Evolutionary conservation across 805 yeast genomes (phyloP).

Genomic region (Wickerhamomyces queroliae): DNA sequence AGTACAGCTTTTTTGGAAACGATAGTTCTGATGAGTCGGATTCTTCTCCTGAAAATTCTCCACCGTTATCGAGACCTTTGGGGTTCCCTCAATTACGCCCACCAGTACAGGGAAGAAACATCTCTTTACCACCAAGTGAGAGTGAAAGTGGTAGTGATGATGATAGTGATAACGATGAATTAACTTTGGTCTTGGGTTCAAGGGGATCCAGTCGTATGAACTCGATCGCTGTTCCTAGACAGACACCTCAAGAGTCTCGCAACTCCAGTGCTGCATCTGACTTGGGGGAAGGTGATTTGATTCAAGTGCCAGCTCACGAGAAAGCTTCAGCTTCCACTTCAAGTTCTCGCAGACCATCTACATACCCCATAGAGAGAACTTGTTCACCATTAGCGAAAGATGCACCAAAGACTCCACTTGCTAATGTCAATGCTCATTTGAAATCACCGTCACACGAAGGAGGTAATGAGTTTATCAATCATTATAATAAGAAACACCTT

Average conservation of each 20-base stretch:
- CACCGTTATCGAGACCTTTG: background rate
- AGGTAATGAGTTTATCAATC: conserved; percentile 26
- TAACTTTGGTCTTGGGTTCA: conserved; percentile 39
- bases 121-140: conserved; percentile 1
- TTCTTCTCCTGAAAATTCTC: conserved; percentile 3
- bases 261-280: background rate
- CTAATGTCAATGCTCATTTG: conserved; percentile 25
- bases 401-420: conserved; percentile 28
- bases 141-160: conserved; percentile 22
- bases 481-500: conserved; percentile 38
- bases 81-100: background rate
- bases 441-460: conserved; percentile 4
- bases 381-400: conserved; percentile 29
- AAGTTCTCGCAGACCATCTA: no score
- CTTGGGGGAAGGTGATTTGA: conserved; percentile 1
- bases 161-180: conserved; percentile 35
- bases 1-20: conserved; percentile 20
- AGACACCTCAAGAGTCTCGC: conserved; percentile 18
- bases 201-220: conserved; percentile 22
- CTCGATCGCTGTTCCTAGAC: conserved; percentile 8
- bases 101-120: background rate
- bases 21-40: conserved; percentile 6
- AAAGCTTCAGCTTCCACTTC: background rate
- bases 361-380: conserved; percentile 11
- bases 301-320: background rate